phyloP scores from a whole-genome alignment of 768 basidiomycete genomes.

The Tubosaeta brunneosetosa region DNA sequence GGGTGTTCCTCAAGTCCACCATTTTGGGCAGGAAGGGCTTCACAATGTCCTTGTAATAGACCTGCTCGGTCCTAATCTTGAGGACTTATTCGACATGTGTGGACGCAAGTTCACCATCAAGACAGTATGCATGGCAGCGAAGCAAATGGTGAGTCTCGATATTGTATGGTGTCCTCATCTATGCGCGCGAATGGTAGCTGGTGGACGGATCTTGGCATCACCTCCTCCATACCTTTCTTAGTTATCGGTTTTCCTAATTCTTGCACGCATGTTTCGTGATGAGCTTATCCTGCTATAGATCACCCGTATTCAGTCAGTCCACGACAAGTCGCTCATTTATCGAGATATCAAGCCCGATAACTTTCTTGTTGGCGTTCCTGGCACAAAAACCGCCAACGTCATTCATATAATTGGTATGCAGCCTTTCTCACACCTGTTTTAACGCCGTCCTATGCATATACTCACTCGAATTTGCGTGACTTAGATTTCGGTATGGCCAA shows the following conservation, averaged over 20 bases:
- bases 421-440: neutral
- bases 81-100: conserved; percentile 99
- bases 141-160: conserved; percentile 79
- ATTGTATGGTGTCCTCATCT: neutral
- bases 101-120: conserved; percentile 96
- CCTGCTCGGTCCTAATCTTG: conserved; percentile 93
- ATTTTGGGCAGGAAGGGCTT: conserved; percentile 97
- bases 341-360: conserved; percentile 99
- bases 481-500: conserved; percentile 99
- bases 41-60: conserved; percentile 96
- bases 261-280: neutral
- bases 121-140: conserved; percentile 98
- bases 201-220: neutral
- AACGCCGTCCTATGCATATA: neutral
- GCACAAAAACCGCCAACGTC: conserved; percentile 83
- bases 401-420: conserved; percentile 81
- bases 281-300: conserved; percentile 49
- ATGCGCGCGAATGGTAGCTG: neutral
- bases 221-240: neutral
- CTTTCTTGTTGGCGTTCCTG: conserved; percentile 93
- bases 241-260: conserved; percentile 1
- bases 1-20: conserved; percentile 96
- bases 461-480: conserved; percentile 12
- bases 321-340: conserved; percentile 98
- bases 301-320: conserved; percentile 93